Conservation (phyloP, 345 rosid genomes). For the Citrus unshiu region DNA sequence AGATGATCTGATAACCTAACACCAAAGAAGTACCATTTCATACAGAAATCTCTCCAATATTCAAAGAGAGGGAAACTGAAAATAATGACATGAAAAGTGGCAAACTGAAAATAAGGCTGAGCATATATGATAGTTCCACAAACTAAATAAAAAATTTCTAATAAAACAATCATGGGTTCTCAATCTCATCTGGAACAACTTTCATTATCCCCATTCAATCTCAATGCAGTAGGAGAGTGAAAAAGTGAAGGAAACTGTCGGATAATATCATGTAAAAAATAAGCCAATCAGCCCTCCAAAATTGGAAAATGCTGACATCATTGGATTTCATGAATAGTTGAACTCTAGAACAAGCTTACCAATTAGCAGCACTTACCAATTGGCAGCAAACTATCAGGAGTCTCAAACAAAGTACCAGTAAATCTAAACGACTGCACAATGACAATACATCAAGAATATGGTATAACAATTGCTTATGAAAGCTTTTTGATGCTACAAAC, state of each 20-base stretch:
- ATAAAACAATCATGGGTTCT: too few relatives aligned
- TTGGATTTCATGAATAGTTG: background rate
- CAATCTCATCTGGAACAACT: too few relatives aligned
- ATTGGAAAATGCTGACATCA: background rate
- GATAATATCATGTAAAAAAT: background rate
- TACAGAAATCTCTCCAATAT: background rate
- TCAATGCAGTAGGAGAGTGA: background rate
- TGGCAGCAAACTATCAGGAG: background rate
- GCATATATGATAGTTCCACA: background rate
- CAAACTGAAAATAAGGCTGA: background rate
- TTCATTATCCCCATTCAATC: background rate
- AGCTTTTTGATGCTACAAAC: background rate
- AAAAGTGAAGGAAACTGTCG: background rate
- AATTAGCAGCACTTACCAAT: background rate
- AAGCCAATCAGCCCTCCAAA: background rate
- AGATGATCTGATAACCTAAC: background rate
- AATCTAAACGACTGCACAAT: background rate
- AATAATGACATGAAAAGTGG: background rate
- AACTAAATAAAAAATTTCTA: background rate
- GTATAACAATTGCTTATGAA: background rate
- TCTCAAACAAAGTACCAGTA: background rate
- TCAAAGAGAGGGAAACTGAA: background rate
- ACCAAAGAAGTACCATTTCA: background rate
- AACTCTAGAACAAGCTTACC: background rate
- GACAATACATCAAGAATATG: background rate